Evolutionary conservation across 2,329 filamentous ascomycete genomes (phyloP).

Genomic region (Furcasterigmium sp.): DNA sequence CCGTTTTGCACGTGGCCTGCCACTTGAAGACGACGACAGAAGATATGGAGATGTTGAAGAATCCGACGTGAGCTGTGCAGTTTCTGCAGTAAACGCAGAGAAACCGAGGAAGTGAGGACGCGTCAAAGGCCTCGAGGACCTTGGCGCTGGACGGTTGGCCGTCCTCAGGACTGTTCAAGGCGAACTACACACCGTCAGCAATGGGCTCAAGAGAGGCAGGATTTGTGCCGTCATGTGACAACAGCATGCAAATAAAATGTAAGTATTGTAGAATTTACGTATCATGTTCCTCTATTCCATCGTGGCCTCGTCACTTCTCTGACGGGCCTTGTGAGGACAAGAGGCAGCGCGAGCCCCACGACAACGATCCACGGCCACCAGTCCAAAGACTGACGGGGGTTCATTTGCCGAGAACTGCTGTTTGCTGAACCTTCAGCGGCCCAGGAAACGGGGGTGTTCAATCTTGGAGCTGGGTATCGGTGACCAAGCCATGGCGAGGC

Average conservation of each 20-base stretch:
- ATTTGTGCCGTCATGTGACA: too few relatives aligned
- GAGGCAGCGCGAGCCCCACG: constrained; percentile 24
- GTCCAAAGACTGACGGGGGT: constrained; percentile 5
- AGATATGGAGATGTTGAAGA: constrained; percentile 35
- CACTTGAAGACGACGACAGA: constrained; percentile 54
- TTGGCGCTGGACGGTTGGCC: constrained; percentile 18
- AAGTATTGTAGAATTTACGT: constrained; percentile 5
- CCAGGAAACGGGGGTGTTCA: constrained; percentile 25
- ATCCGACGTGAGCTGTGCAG: constrained; percentile 42
- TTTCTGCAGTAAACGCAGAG: constrained; percentile 38
- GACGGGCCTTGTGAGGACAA: constrained; percentile 40
- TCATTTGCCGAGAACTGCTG: constrained; percentile 1
- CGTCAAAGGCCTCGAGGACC: constrained; percentile 16
- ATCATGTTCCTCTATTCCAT: constrained; percentile 41
- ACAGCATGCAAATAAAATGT: constrained; percentile 17
- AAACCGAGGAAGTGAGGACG: constrained; percentile 15
- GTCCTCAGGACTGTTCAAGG: constrained; percentile 21
- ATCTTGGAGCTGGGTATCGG: constrained; percentile 68
- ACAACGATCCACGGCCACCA: constrained; percentile 30
- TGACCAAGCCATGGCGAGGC: constrained; percentile 50
- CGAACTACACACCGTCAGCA: constrained; percentile 27
- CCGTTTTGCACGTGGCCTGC: constrained; percentile 39
- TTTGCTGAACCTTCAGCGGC: too few relatives aligned
- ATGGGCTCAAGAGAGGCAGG: neutral
- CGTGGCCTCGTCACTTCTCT: constrained; percentile 42